Percentiles rank a stretch among this genome's conserved stretches.
These are phyloP conservation scores for Spathaspora sp. DNA, from an alignment of 1,139 yeast species.

Conservation along the genomic window DNA sequence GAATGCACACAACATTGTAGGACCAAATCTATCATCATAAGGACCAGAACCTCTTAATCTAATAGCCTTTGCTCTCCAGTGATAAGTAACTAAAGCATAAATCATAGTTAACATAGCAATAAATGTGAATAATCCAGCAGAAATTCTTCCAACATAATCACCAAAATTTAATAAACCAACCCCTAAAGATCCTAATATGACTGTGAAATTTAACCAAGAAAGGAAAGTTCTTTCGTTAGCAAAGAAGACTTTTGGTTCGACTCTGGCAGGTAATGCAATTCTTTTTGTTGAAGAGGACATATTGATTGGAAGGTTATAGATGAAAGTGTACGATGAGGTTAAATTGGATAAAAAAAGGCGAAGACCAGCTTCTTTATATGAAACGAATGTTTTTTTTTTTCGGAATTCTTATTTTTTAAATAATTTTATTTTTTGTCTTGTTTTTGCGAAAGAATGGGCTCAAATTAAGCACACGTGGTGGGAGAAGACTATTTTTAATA, in stretches of 20 bases:
- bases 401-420: not conserved
- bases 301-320: not conserved
- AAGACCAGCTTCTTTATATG: not conserved
- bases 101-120: slow-evolving; percentile 97
- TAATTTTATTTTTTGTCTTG: not conserved
- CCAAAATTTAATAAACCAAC: slow-evolving; percentile 96
- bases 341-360: not conserved
- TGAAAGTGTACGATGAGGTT: not conserved
- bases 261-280: slow-evolving; percentile 96
- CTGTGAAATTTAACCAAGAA: slow-evolving; percentile 98
- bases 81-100: slow-evolving; percentile 92
- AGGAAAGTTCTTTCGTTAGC: slow-evolving; percentile 98
- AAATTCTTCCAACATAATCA: slow-evolving; percentile 86
- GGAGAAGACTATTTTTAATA: not conserved
- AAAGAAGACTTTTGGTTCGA: slow-evolving; percentile 97
- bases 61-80: slow-evolving; percentile 99
- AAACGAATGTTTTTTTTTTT: not conserved
- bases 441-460: not conserved
- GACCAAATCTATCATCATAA: slow-evolving; percentile 97
- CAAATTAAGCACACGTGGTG: slow-evolving; percentile 4
- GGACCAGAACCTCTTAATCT: slow-evolving; percentile 98
- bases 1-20: slow-evolving; percentile 96
- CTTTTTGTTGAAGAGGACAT: slow-evolving; percentile 55
- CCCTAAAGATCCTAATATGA: slow-evolving; percentile 93
- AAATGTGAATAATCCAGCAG: slow-evolving; percentile 91